Base-by-base conservation (phyloP, 352 stramenopile species). In the Phytophthora cryptogea region DNA sequence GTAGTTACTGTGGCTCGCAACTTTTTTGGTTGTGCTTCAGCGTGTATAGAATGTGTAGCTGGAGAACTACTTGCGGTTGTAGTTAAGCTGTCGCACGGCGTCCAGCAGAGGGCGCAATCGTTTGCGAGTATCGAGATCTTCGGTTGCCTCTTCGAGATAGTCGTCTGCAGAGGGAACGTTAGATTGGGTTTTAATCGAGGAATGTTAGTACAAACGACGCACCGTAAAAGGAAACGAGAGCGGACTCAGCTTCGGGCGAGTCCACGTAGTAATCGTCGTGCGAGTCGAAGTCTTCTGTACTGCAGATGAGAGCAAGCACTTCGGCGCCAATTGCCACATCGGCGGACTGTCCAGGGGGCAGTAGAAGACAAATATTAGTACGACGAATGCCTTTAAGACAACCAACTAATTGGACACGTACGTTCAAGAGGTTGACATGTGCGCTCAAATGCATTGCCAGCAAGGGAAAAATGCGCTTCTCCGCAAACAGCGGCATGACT, bases 401-500 rank as follows among this genome's bases (percentile, higher is more conserved):
- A 40, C 11, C 35, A 40, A 40, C 11, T 11, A 23, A 40, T 35
- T 11, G 31, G 31, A 6, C 26, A 66, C 71, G 42, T 77, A 85
- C 75, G 47, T 64, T 71, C 46, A 84, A 63, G 14, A 81, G 49
- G 39, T 72, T 69, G 26, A 86, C 68, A 45, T 93, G 79, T 26
- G 63, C 59, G 57, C 78, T 83, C 23, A 97, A 60, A 54, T 96
- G 90, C 65, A 81, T 86, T 17, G 79, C 71, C 45, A 97, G 47
- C n/a, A 92, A 57, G 6, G 76, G 63, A 33, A 96, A 90, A 40
- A 96, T 78, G 32, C 82, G 78, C 53, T 93, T 89, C 56, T 94
- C 82, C 14, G 78, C 75, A 14, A 96, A 56, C 28, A 96, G 57
- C 4, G 88, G 86, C 88, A 96, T 96, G 52, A 96, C 68, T 36